Base-by-base conservation (phyloP, 192 early-diverging fungal species). In the Backusella luteola region DNA sequence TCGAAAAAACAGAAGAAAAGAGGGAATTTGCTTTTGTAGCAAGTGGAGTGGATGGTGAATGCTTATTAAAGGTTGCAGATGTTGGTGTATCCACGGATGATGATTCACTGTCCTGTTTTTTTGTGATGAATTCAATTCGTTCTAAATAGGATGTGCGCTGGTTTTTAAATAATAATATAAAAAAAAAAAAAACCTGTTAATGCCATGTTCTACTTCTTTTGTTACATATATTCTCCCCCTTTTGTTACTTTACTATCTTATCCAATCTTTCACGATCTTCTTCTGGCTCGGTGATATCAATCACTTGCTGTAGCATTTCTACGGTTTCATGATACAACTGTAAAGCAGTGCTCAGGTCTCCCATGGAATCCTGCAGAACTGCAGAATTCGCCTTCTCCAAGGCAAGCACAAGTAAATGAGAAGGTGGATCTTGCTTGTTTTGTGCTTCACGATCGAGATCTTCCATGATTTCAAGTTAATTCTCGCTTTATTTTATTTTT, bases 101-200 rank as follows among this genome's bases (percentile, higher is more conserved):
- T 32, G 32, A 32, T 17, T 44, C 42, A 44, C 42, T 44, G 42
- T 44, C 53, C n/a, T 56, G 53, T 56, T 56, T 56, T 56, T 56
- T 19, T n/a, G n/a, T 56, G 19, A 56, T n/a, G n/a, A 9, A 56
- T 56, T 56, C 52, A 56, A 56, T 56, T 56, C 52, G 19, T 56
- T 56, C 19, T 23, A 56, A 56, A 23, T 56, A 56, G 19, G 52
- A 56, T 21, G 21, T 56, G 7, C 52, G 56, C 56, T 59, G 21
- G 21, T 59, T 59, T 26, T n/a, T n/a, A 21, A 44, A 44, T 44
- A 44, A 44, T 17, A 44, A 44, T 44, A 39, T 21, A 59, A 59
- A 59, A 59, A 59, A 63, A 59, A 59, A 59, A 59, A 63, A 63
- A 63, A 63, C 56, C 21, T 23, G 56, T 63, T 63, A 63, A 63